These are phyloP conservation scores for Trichoderma sp. DNA, from an alignment of 2,329 filamentous ascomycete genomes.

Conservation along the genomic window DNA sequence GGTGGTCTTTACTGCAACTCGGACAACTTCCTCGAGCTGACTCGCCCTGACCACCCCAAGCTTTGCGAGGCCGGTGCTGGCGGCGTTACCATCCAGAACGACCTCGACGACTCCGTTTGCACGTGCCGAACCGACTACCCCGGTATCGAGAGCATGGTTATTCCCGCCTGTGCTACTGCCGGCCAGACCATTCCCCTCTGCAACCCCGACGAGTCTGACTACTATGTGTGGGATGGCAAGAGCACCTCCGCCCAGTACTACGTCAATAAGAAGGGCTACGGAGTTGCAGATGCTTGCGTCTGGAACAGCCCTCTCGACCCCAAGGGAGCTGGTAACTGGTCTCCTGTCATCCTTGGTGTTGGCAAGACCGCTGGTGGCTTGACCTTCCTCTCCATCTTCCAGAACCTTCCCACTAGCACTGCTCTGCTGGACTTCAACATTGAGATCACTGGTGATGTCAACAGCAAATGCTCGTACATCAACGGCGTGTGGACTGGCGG, in stretches of 20 bases:
- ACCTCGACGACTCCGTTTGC: slow-evolving; percentile 63
- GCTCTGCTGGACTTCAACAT: slow-evolving; percentile 77
- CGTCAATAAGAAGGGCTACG: slow-evolving; percentile 78
- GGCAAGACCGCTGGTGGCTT: slow-evolving; percentile 64
- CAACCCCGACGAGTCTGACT: slow-evolving; percentile 70
- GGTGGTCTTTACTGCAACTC: slow-evolving; percentile 82
- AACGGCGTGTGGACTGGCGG: slow-evolving; percentile 63
- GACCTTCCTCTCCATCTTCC: slow-evolving; percentile 83
- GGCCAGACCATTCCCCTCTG: slow-evolving; percentile 66
- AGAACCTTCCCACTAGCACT: slow-evolving; percentile 74
- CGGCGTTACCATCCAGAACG: slow-evolving; percentile 74
- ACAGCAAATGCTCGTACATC: slow-evolving; percentile 62
- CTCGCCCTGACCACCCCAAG: slow-evolving; percentile 64
- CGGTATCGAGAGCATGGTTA: slow-evolving; percentile 83
- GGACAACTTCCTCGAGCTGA: slow-evolving; percentile 73
- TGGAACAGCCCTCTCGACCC: slow-evolving; percentile 62
- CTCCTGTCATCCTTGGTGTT: slow-evolving; percentile 82
- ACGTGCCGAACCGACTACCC: slow-evolving; percentile 97
- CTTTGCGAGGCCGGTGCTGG: slow-evolving; percentile 76
- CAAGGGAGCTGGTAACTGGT: slow-evolving; percentile 75
- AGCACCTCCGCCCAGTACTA: slow-evolving; percentile 94
- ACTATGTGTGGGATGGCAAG: slow-evolving; percentile 76
- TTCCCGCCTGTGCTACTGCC: slow-evolving; percentile 67
- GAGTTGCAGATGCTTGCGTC: slow-evolving; percentile 67
- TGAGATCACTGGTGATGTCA: slow-evolving; percentile 68